A percentile compares a stretch with the other conserved stretches of the same genome.
phyloP scores from a whole-genome alignment of 1,284 basidiomycete species.

The Ceratobasidium sp. region DNA sequence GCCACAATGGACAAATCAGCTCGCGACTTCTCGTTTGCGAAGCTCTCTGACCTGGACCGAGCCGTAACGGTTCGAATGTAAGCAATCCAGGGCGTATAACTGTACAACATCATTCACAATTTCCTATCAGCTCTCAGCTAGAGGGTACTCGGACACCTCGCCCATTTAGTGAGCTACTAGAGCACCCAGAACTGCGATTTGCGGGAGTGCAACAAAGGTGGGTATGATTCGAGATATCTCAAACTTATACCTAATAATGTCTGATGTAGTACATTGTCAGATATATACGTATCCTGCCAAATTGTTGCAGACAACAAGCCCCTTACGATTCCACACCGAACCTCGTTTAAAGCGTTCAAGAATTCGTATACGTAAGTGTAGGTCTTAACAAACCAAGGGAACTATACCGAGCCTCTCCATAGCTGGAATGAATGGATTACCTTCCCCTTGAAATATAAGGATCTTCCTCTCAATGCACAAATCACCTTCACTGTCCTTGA shows the following conservation, averaged over 20 bases:
- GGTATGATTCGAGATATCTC: slow-evolving; percentile 54
- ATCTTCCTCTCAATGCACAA: slow-evolving; percentile 88
- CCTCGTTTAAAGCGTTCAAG: slow-evolving; percentile 93
- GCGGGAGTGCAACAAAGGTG: slow-evolving; percentile 83
- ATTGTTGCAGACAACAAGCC: slow-evolving; percentile 94
- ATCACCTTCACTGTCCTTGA: slow-evolving; percentile 97
- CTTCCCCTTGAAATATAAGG: slow-evolving; percentile 90
- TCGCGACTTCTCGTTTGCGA: slow-evolving; percentile 88
- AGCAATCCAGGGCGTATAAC: slow-evolving; percentile 52
- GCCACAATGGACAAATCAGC: slow-evolving; percentile 71
- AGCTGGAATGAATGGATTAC: slow-evolving; percentile 98
- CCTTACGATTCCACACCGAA: slow-evolving; percentile 89
- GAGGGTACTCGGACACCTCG: slow-evolving; percentile 80
- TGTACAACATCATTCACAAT: slow-evolving; percentile 47
- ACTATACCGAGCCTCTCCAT: slow-evolving; percentile 31
- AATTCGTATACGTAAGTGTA: slow-evolving; percentile 74
- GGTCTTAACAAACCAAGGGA: slow-evolving; percentile 1
- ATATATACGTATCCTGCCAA: slow-evolving; percentile 92
- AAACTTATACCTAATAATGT: not conserved
- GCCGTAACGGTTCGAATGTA: slow-evolving; percentile 91
- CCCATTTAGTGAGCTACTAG: slow-evolving; percentile 79
- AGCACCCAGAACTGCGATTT: slow-evolving; percentile 82
- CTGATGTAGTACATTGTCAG: slow-evolving; percentile 77
- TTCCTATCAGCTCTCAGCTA: slow-evolving; percentile 77
- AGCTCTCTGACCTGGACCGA: slow-evolving; percentile 85